These are phyloP conservation scores for Linnemannia exigua DNA, from an alignment of 192 early-diverging fungal genomes.

Conservation along the genomic window DNA sequence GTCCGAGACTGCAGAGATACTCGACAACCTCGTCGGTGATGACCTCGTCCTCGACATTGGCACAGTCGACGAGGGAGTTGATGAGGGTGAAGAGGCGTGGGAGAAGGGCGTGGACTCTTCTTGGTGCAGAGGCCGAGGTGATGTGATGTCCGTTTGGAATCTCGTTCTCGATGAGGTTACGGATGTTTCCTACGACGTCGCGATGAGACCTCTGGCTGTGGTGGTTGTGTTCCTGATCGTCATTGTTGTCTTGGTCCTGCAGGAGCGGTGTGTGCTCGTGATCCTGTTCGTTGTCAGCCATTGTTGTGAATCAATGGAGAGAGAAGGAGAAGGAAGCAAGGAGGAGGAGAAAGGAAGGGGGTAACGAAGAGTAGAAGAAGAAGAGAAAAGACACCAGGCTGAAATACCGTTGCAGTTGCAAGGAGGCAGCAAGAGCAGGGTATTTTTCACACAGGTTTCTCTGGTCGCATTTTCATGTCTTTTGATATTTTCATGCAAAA, in stretches of 20 bases:
- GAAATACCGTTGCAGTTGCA: neutral
- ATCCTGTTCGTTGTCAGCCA: constrained; percentile 40
- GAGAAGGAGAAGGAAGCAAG: too few species aligned
- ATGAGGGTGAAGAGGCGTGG: constrained; percentile 52
- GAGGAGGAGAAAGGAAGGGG: neutral
- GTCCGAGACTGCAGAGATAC: constrained; percentile 41
- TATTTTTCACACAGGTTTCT: neutral
- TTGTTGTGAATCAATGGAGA: constrained; percentile 4
- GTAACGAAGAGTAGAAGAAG: neutral
- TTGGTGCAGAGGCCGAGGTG: constrained; percentile 28
- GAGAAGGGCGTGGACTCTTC: constrained; percentile 48
- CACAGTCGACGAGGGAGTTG: constrained; percentile 43
- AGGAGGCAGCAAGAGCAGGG: neutral
- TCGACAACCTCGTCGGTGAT: constrained; percentile 49
- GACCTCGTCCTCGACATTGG: constrained; percentile 43
- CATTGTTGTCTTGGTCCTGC: constrained; percentile 14
- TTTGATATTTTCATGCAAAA: neutral
- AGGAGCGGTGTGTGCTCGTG: constrained; percentile 40
- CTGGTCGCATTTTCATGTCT: neutral
- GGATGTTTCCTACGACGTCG: constrained; percentile 23
- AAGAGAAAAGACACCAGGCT: neutral
- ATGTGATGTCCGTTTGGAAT: constrained; percentile 46
- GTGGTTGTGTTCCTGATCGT: constrained; percentile 12
- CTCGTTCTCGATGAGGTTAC: constrained; percentile 45
- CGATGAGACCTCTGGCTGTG: neutral